Percentiles rank a stretch among this genome's conserved stretches.
These are phyloP conservation scores for Plectosphaerella sp. DNA, from an alignment of 2,329 filamentous ascomycete species.

Conservation along the genomic window DNA sequence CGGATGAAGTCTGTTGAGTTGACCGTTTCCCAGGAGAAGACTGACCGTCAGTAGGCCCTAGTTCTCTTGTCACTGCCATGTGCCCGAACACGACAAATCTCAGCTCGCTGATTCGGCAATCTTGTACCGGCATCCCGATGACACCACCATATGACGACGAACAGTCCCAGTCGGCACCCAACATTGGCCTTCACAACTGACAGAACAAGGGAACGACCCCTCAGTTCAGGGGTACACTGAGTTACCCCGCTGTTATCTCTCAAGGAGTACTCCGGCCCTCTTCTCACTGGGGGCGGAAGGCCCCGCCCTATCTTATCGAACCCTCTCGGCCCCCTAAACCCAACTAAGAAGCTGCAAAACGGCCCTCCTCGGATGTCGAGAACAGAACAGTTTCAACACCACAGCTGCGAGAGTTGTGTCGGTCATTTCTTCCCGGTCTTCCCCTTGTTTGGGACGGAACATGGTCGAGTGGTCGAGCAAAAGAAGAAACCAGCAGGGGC, in stretches of 20 bases:
- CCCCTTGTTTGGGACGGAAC: too few relatives aligned
- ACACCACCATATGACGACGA: background rate
- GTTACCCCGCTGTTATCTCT: conserved; percentile 2
- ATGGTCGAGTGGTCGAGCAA: too few relatives aligned
- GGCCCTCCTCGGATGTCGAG: too few relatives aligned
- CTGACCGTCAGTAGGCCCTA: background rate
- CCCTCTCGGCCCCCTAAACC: background rate
- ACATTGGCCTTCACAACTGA: too few relatives aligned
- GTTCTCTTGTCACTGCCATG: background rate
- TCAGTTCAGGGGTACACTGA: background rate
- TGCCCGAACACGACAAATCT: background rate
- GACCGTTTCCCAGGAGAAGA: background rate
- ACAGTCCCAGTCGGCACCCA: background rate
- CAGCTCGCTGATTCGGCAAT: background rate
- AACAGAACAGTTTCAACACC: too few relatives aligned
- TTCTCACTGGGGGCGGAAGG: too few relatives aligned
- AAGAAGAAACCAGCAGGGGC: too few relatives aligned
- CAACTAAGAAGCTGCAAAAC: background rate
- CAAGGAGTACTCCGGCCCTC: background rate
- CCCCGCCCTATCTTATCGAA: background rate
- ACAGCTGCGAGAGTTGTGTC: too few relatives aligned
- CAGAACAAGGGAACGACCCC: background rate
- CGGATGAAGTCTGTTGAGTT: background rate
- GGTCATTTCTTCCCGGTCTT: too few relatives aligned
- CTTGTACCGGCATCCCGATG: background rate